Evolutionary conservation across 768 basidiomycete genomes (phyloP), one percentile per base, ranked within the genome.

Genomic region (Peribolospora kevripleyi): DNA sequence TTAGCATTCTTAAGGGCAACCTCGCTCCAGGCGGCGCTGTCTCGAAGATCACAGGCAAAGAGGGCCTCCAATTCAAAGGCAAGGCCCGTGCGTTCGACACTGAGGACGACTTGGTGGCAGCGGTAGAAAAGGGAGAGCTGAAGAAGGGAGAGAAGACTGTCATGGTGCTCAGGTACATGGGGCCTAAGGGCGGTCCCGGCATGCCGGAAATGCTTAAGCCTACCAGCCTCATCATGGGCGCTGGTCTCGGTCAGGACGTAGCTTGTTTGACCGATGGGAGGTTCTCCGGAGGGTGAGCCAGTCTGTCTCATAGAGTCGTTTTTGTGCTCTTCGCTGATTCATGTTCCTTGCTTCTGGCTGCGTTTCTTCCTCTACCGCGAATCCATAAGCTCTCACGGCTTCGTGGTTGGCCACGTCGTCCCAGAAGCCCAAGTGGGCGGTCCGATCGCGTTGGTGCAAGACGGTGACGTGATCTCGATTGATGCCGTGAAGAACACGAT

Each of bases 211-310:
- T 48, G 37, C 6, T 55, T n/a, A 56, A 57, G 67, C 90, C 90
- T 37, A 97, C 91, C 41, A 85, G 84, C 71, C 67, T 97, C 64
- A 88, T 98, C 68, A 97, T 98, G 85, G 93, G 93, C 54, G 93
- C 93, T 9, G 93, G 93, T 8, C 74, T 97, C 8, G 93, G 93
- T 8, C 72, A 82, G 60, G 91, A 97, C 62, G 93, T 97, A 51
- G 91, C 91, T 45, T 95, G 86, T 68, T 69, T 98, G 60, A 98
- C 93, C 13, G 91, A 98, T 69, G 93, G 93, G 52, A 79, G 93
- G 60, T 98, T 98, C 73, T 86, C 84, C 66, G 90, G 90, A 71
- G 90, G 90, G 87, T 93, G 63, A 69, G 80, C 73, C 46, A 55
- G 10, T 42, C 25, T 48, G 37, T n/a, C n/a, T 7, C 14, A 38